Percentiles rank a stretch among this genome's conserved stretches.
Evolutionary conservation across 1,284 basidiomycete species (phyloP).

Genomic region (Ustilago trichophora): DNA sequence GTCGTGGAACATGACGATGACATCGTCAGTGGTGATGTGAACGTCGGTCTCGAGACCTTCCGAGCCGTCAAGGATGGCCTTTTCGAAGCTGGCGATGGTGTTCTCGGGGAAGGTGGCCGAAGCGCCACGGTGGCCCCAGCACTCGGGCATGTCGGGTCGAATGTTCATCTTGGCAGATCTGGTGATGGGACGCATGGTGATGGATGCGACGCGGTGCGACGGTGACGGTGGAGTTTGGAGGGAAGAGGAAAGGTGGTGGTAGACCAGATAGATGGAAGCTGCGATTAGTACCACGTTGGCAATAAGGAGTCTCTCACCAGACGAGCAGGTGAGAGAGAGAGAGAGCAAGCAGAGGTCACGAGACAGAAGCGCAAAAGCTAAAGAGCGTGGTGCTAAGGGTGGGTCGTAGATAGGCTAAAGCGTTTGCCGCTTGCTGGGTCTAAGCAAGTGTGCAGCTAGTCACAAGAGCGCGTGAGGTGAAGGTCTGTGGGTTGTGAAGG

Average conservation of each 20-base stretch:
- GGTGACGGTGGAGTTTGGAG: conserved; percentile 3
- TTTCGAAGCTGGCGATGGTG: conserved; percentile 64
- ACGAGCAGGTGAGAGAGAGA: conserved; percentile 3
- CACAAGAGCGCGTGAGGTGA: too few relatives aligned
- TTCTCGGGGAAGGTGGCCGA: conserved; percentile 66
- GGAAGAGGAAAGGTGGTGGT: conserved; percentile 2
- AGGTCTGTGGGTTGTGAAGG: background rate
- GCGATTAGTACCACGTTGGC: conserved; percentile 36
- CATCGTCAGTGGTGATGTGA: conserved; percentile 87
- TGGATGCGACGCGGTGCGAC: background rate
- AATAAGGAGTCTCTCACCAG: conserved; percentile 6
- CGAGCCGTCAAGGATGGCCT: conserved; percentile 62
- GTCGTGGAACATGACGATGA: conserved; percentile 96
- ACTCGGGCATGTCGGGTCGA: conserved; percentile 53
- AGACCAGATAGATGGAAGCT: conserved; percentile 27
- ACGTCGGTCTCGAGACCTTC: conserved; percentile 77
- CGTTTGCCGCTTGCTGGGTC: background rate
- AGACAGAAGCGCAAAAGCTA: conserved; percentile 1
- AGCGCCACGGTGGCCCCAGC: conserved; percentile 65
- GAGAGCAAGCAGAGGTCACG: conserved; percentile 1
- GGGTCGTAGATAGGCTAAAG: too few relatives aligned
- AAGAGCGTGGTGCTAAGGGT: background rate
- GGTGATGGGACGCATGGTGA: conserved; percentile 53
- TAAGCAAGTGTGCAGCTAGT: too few relatives aligned
- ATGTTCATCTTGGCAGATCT: conserved; percentile 52